phyloP scores from a whole-genome alignment of 2,329 filamentous ascomycete species.

The Fusarium torreyae region DNA sequence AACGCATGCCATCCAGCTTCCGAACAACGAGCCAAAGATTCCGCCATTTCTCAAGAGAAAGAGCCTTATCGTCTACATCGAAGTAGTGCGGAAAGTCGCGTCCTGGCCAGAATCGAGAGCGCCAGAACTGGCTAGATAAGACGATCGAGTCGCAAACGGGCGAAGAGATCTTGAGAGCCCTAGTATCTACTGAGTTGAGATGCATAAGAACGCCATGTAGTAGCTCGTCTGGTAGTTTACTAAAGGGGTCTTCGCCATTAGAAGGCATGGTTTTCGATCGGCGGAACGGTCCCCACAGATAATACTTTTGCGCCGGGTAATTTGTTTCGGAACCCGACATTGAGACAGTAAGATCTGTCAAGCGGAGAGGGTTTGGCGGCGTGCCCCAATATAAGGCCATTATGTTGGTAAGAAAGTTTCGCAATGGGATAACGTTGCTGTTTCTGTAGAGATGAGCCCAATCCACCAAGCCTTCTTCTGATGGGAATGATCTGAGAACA shows the following conservation, averaged over 20 bases:
- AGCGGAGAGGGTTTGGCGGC: too few relatives aligned
- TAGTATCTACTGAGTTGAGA: not conserved
- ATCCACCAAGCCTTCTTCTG: not conserved
- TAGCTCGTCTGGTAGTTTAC: not conserved
- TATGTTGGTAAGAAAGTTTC: too few relatives aligned
- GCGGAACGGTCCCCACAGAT: not conserved
- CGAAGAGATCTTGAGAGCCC: not conserved
- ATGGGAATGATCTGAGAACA: not conserved
- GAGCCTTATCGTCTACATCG: not conserved
- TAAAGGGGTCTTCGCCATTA: not conserved
- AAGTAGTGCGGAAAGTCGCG: not conserved
- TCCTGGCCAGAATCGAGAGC: not conserved
- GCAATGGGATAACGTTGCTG: too few relatives aligned
- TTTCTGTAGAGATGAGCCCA: not conserved
- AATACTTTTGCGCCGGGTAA: too few relatives aligned
- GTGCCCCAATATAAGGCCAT: too few relatives aligned
- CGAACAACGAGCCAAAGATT: not conserved
- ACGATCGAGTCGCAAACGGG: not conserved
- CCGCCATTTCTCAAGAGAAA: not conserved
- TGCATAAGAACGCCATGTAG: not conserved
- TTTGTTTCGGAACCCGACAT: too few relatives aligned
- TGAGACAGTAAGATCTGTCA: too few relatives aligned
- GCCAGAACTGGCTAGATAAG: not conserved
- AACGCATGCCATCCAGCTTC: not conserved
- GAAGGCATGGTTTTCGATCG: too few relatives aligned